Evolutionary conservation across 345 rosid species (phyloP).

Genomic region (Aquilaria malaccensis): DNA sequence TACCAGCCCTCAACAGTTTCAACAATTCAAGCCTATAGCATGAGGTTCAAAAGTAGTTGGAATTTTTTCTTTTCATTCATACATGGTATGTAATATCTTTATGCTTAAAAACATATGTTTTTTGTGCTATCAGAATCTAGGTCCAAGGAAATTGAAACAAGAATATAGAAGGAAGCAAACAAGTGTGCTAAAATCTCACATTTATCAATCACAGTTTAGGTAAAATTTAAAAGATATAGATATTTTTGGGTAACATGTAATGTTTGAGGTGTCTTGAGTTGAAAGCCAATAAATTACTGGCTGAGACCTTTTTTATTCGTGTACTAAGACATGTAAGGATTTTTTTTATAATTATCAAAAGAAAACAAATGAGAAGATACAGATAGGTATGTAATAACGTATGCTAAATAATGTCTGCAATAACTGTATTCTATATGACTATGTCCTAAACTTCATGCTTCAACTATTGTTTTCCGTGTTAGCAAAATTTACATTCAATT

Average conservation of each 20-base stretch:
- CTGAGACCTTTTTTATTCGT: conserved; percentile 70
- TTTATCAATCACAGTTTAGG: not conserved
- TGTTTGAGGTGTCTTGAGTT: conserved; percentile 93
- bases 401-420: too few species aligned
- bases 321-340: conserved; percentile 70
- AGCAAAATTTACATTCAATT: too few species aligned
- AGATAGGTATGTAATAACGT: not conserved
- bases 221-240: not conserved
- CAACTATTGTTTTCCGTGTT: too few species aligned
- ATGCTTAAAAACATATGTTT: too few species aligned
- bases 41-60: too few species aligned
- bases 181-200: not conserved
- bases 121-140: conserved; percentile 64
- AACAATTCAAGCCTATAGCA: too few species aligned
- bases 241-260: conserved; percentile 84
- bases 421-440: too few species aligned
- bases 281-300: conserved; percentile 76
- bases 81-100: too few species aligned
- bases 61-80: too few species aligned
- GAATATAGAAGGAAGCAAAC: not conserved
- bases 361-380: not conserved
- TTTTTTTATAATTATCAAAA: conserved; percentile 34
- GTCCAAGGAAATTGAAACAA: conserved; percentile 7
- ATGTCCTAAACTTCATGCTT: too few species aligned
- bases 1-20: too few species aligned